Evolutionary conservation across 2,329 filamentous ascomycete species (phyloP), one percentile per base, ranked within the genome.

Genomic region (Fusarium buharicum): DNA sequence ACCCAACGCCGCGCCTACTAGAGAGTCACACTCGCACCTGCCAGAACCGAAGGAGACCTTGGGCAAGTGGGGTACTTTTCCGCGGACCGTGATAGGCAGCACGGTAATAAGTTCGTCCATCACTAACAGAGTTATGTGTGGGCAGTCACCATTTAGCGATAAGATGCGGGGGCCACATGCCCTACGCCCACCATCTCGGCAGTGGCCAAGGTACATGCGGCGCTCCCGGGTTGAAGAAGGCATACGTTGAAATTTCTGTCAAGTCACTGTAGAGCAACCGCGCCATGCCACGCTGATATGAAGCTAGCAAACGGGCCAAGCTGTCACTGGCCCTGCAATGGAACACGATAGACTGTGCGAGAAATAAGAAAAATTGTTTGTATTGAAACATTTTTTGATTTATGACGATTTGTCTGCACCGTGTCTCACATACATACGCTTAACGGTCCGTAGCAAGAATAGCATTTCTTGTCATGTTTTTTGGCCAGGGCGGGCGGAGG

Each of bases 191-290:
- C 55, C 62, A 68, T 70, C 67, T 65, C 46, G 41, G 46, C 37
- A 52, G 62, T 62, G 50, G 52, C 50, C 49, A 52, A 55, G 55
- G 43, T 70, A 70, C 67, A 48, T 68, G 53, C 59, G 52, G 67
- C 52, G 56, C 36, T 43, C 44, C 62, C 50, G 51, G 52, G 47
- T 28, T 28, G 48, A 16, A 50, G 28, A 63, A 43, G 62, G 49
- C 43, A 65, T 54, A 48, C 52, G 30, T 63, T 63, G 41, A 62
- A 69, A 62, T 63, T 70, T 69, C 36, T 64, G 56, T 55, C 52
- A 65, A 50, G 55, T 39, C 37, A 41, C 5, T 50, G 47, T 27
- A 38, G 22, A 24, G 22, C 22, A 27, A 38, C 33, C 17, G 40
- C 40, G 30, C 46, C 39, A 58, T 61, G 43, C 53, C 59, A 62